These are phyloP conservation scores for Fusarium nelsonii DNA, from an alignment of 2,329 filamentous ascomycete species.

Conservation along the genomic window DNA sequence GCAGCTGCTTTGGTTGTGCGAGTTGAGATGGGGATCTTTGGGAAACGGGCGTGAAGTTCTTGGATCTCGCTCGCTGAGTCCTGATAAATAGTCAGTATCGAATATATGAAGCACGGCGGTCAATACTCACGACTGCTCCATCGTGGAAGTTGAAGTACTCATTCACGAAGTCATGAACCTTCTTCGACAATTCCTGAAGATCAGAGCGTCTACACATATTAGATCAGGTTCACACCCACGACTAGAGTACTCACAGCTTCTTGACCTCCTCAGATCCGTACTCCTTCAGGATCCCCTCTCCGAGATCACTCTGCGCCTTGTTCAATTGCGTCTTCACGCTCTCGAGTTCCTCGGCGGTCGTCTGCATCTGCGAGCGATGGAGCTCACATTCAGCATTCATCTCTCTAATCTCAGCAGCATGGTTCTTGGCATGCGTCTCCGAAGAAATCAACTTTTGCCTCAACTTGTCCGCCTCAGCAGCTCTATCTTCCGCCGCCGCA, in stretches of 20 bases:
- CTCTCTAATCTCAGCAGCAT: constrained; percentile 44
- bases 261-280: constrained; percentile 39
- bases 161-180: constrained; percentile 43
- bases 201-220: constrained; percentile 39
- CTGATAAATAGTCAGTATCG: neutral
- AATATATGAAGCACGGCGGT: accelerated
- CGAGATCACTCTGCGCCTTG: constrained; percentile 42
- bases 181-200: constrained; percentile 42
- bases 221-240: neutral
- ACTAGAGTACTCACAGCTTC: constrained; percentile 38
- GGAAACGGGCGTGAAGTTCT: constrained; percentile 40
- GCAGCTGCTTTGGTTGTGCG: constrained; percentile 39
- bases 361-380: constrained; percentile 44
- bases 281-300: constrained; percentile 39
- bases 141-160: constrained; percentile 49
- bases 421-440: constrained; percentile 34
- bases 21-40: constrained; percentile 45
- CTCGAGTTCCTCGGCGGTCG: constrained; percentile 32
- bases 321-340: constrained; percentile 39
- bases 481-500: constrained; percentile 54
- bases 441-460: constrained; percentile 34
- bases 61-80: constrained; percentile 43
- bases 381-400: constrained; percentile 47
- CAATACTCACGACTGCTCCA: constrained; percentile 35
- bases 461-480: constrained; percentile 60